phyloP scores from a whole-genome alignment of 176 grass and related monocot species.

The Lolium perenne region DNA sequence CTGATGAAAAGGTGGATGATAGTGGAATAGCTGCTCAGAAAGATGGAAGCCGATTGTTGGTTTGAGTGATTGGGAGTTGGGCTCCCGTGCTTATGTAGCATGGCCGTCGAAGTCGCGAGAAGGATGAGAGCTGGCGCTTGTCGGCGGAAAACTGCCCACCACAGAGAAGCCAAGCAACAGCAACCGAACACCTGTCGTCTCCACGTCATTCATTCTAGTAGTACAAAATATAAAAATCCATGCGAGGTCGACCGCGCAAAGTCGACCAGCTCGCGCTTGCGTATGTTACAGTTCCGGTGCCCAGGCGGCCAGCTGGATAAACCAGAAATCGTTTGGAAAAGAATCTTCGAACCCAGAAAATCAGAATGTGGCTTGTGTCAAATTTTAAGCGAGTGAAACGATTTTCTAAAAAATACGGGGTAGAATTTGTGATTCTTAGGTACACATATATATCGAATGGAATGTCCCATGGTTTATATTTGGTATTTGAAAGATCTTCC shows the following conservation, averaged over 20 bases:
- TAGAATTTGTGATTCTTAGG: no score
- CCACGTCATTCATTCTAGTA: not conserved
- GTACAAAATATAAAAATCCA: not conserved
- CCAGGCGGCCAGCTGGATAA: no score
- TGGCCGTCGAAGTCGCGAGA: not conserved
- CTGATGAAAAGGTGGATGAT: not conserved
- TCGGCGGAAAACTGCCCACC: conserved; percentile 15
- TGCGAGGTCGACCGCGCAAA: not conserved
- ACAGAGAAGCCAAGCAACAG: not conserved
- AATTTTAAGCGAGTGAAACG: no score
- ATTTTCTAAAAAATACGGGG: no score
- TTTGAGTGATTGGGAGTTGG: not conserved
- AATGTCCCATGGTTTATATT: no score
- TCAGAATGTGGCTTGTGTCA: no score
- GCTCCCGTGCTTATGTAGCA: not conserved
- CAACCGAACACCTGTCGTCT: conserved; percentile 4
- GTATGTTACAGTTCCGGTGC: no score
- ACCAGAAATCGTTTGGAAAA: no score
- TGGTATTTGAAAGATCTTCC: no score
- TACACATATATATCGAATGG: no score
- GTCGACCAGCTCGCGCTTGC: not conserved
- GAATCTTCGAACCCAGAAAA: no score
- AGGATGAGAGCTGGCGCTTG: conserved; percentile 6
- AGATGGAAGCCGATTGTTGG: not conserved
- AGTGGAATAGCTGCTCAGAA: not conserved